A percentile compares a stretch with the other conserved stretches of the same genome.
phyloP scores from a whole-genome alignment of 2,329 filamentous ascomycete species.

The Nemania bipapillata region DNA sequence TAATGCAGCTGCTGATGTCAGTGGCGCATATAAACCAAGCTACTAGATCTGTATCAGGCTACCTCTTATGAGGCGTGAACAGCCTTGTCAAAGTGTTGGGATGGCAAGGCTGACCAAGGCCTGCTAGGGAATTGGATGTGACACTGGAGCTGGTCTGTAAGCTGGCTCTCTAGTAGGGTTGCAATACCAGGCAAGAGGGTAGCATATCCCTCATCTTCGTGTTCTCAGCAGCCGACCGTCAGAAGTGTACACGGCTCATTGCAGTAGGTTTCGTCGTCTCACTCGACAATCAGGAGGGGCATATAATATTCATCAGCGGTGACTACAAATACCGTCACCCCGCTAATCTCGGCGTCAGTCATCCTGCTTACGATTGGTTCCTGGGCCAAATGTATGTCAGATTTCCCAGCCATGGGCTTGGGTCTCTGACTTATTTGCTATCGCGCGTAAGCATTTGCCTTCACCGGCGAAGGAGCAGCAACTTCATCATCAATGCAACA shows the following conservation, averaged over 20 bases:
- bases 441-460: constrained; percentile 28
- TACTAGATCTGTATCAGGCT: background rate
- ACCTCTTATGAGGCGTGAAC: constrained; percentile 23
- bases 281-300: constrained; percentile 20
- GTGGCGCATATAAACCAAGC: constrained; percentile 25
- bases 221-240: constrained; percentile 6
- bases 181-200: constrained; percentile 19
- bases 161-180: constrained; percentile 31
- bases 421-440: constrained; percentile 20
- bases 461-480: constrained; percentile 9
- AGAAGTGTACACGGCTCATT: constrained; percentile 11
- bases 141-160: constrained; percentile 30
- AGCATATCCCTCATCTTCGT: constrained; percentile 14
- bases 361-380: constrained; percentile 24
- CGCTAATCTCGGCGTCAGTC: constrained; percentile 21
- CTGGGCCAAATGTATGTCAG: constrained; percentile 27
- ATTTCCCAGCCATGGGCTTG: constrained; percentile 23
- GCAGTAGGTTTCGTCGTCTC: constrained; percentile 23
- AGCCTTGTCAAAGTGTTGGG: constrained; percentile 29
- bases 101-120: constrained; percentile 36
- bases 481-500: constrained; percentile 5
- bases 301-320: constrained; percentile 28
- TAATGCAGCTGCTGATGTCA: constrained; percentile 34
- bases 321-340: constrained; percentile 23
- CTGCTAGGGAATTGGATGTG: constrained; percentile 28